Evolutionary conservation across 257 asterid genomes (phyloP), one percentile per base, ranked within the genome.

Genomic region (Linderniella brevidens): DNA sequence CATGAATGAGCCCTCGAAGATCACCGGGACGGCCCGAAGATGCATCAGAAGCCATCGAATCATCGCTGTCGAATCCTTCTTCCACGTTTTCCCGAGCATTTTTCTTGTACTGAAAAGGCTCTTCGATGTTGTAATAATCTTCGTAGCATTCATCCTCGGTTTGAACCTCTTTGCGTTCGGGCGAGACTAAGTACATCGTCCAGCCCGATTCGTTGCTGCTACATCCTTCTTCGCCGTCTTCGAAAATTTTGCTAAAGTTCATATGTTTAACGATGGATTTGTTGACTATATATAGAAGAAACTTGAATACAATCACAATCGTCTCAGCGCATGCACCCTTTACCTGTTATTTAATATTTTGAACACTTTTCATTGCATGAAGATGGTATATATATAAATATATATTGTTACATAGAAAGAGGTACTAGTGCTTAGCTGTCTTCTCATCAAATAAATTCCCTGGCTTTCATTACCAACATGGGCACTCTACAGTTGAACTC

Each of bases 1-100:
- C 32, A 25, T 25, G 32, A 25, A 25, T 2, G 3, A 25, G 32
- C 6, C 3, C 6, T 25, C 6, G 32, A 25, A 54, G 81, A 63
- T 69, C 68, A 35, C 82, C 71, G 12, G 95, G 95, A 44, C 3
- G 32, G 6, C 93, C 95, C 8, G 95, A 82, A 25, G 93, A 79
- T 17, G 97, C 97, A 67, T 82, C 97, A 8, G 97, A 87, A 43
- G 93, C 86, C 97, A 83, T 79, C 4, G 95, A 82, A 37, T 87
- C 95, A 53, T 83, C 95, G 37, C 92, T 87, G 17, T 71, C 75
- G 3, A 52, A 68, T 9, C 70, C 73, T 48, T 70, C 72, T 37
- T 17, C 62, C 8, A n/a, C n/a, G n/a, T 37, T 57, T 6, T 50
- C 47, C 20, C 37, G 40, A 4, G 6, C 40, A 19, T 46, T 55